phyloP scores from a whole-genome alignment of 2,329 filamentous ascomycete genomes.

The Shiraia sp. region DNA sequence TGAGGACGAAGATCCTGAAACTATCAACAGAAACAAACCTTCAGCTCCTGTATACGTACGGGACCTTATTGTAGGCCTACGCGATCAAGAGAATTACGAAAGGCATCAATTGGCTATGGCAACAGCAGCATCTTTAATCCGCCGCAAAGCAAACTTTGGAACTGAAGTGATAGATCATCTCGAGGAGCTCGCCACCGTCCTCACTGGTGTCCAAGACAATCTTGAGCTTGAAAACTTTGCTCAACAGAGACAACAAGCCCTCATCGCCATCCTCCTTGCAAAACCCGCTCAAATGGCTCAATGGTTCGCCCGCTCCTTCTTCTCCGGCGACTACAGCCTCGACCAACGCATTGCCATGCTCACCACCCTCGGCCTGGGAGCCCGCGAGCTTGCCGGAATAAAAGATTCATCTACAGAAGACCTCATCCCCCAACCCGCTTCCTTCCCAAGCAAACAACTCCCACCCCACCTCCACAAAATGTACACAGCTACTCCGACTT shows the following conservation, averaged over 20 bases:
- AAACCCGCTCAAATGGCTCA: slow-evolving; percentile 77
- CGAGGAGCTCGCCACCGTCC: slow-evolving; percentile 74
- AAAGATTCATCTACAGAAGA: slow-evolving; percentile 58
- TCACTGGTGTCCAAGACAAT: slow-evolving; percentile 83
- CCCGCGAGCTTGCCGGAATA: slow-evolving; percentile 82
- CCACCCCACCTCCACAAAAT: slow-evolving; percentile 73
- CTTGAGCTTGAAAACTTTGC: slow-evolving; percentile 76
- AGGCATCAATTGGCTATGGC: slow-evolving; percentile 77
- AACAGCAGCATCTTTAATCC: slow-evolving; percentile 78
- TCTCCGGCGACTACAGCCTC: slow-evolving; percentile 89
- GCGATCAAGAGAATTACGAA: slow-evolving; percentile 82
- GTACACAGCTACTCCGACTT: slow-evolving; percentile 57
- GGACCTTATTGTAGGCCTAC: slow-evolving; percentile 77
- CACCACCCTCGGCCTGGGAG: slow-evolving; percentile 77
- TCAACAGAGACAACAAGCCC: slow-evolving; percentile 73
- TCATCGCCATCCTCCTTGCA: slow-evolving; percentile 79
- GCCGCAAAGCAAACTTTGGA: slow-evolving; percentile 85
- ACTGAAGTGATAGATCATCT: slow-evolving; percentile 84
- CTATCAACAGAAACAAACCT: slow-evolving; percentile 81
- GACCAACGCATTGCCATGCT: slow-evolving; percentile 82
- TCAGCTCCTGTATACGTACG: slow-evolving; percentile 88
- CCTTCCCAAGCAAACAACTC: slow-evolving; percentile 81
- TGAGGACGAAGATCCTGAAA: slow-evolving; percentile 88
- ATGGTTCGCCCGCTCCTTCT: slow-evolving; percentile 84
- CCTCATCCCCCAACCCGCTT: slow-evolving; percentile 42